phyloP scores from a whole-genome alignment of 306 rosid species.

The Lathyrus aphaca region DNA sequence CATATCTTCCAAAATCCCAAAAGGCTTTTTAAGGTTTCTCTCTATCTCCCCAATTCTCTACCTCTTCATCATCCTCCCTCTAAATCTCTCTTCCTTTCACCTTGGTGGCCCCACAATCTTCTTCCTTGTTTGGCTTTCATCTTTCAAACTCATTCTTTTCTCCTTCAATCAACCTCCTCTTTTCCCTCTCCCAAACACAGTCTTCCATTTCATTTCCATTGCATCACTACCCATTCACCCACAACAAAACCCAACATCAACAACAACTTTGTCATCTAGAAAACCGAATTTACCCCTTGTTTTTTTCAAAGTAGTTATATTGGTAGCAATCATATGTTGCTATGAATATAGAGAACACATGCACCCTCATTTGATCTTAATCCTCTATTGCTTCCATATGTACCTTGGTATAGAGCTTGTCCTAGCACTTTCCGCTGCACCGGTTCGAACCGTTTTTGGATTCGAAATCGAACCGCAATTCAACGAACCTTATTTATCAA shows the following conservation, averaged over 20 bases:
- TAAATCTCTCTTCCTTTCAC: conserved; percentile 41
- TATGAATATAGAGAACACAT: conserved; percentile 45
- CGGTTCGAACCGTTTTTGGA: conserved; percentile 46
- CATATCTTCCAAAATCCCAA: conserved; percentile 44
- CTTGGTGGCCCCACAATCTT: conserved; percentile 44
- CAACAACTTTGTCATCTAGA: background rate
- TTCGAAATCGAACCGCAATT: conserved; percentile 64
- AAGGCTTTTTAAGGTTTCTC: conserved; percentile 42
- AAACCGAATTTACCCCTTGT: conserved; percentile 1
- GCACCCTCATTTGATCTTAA: conserved; percentile 36
- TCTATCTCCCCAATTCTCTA: conserved; percentile 47
- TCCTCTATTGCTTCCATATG: conserved; percentile 55
- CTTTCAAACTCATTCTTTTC: conserved; percentile 53
- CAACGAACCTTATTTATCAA: conserved; percentile 61
- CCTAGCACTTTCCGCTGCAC: conserved; percentile 44
- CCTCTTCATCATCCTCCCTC: conserved; percentile 48
- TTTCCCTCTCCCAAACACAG: conserved; percentile 40
- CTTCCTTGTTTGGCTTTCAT: conserved; percentile 56
- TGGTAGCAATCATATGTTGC: conserved; percentile 34
- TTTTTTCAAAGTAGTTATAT: conserved; percentile 40
- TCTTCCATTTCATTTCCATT: conserved; percentile 57
- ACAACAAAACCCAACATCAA: conserved; percentile 7
- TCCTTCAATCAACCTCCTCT: conserved; percentile 63
- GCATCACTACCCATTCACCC: conserved; percentile 70
- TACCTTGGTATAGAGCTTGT: conserved; percentile 56